Conservation (phyloP, 441 rosid species). For the Brassica balearica region DNA sequence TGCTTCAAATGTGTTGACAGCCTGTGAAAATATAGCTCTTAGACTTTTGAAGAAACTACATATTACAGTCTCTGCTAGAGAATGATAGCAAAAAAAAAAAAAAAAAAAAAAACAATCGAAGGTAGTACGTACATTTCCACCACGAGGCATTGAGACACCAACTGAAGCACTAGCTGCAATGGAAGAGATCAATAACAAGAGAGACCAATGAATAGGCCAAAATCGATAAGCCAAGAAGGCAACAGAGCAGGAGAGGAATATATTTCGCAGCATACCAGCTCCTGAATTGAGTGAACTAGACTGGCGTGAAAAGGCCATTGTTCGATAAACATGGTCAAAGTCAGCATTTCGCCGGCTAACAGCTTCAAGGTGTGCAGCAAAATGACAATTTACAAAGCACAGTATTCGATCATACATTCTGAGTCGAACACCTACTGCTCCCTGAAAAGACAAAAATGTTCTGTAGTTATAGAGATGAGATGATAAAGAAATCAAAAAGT, state of each 20-base stretch:
- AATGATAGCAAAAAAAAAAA: conserved; percentile 15
- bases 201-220: conserved; percentile 84
- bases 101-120: conserved; percentile 5
- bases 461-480: conserved; percentile 1
- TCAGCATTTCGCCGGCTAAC: conserved; percentile 78
- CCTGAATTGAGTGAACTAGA: conserved; percentile 56
- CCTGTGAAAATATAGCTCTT: conserved; percentile 50
- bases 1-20: conserved; percentile 56
- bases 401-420: conserved; percentile 71
- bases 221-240: conserved; percentile 71
- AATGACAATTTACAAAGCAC: conserved; percentile 84
- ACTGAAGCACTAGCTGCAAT: conserved; percentile 91
- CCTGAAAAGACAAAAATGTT: conserved; percentile 48
- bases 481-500: conserved; percentile 1
- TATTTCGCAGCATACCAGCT: conserved; percentile 83
- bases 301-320: conserved; percentile 62
- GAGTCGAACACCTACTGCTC: conserved; percentile 74
- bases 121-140: conserved; percentile 64
- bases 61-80: conserved; percentile 8
- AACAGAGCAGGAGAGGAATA: conserved; percentile 70
- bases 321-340: conserved; percentile 72
- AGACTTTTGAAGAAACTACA: conserved; percentile 28
- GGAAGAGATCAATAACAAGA: conserved; percentile 89
- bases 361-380: conserved; percentile 82
- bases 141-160: conserved; percentile 70